Base-by-base conservation (phyloP, 176 grass and related monocot genomes). In the Rhynchospora tenuis region DNA sequence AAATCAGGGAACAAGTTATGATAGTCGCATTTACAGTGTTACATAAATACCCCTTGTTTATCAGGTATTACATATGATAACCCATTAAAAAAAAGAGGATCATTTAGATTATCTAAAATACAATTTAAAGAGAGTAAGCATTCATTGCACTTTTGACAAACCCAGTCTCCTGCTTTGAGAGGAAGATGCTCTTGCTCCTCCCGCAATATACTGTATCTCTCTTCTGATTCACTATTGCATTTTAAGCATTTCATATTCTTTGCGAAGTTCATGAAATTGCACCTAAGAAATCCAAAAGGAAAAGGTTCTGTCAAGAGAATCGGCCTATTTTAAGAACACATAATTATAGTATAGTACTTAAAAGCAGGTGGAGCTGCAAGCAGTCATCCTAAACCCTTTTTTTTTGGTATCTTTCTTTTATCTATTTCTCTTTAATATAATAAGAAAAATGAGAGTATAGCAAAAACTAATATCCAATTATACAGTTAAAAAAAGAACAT, bases 131-230 rank as follows among this genome's bases (percentile, higher is more conserved):
- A 54, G 20, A 23, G 10, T 74, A 74, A 52, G 71, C 46, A 74
- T 27, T 27, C 46, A 74, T 27, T 27, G 46, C 86, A 91, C 95
- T 69, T 95, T 91, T 90, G 87, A 82, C 95, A 98, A 80, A 98
- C 91, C 95, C 92, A 98, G 59, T 98, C 95, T 70, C 95, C 95
- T 65, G 92, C 91, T 90, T 98, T 98, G 70, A 91, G 93, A 83
- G 93, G 93, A 86, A 96, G 87, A 91, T 93, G 88, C 16, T 91
- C 91, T 54, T 89, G 87, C 33, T 89, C 89, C 89, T 90, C 92
- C 74, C 88, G 90, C 73, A 95, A 64, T n/a, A 90, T 87, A 54
- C 42, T 89, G 82, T 90, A 91, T 81, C 90, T 93, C 83, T 93
- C 92, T 89, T 93, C 69, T 58, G 86, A 93, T 74, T 95, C 92